Evolutionary conservation across 768 basidiomycete genomes (phyloP).

Genomic region (Crepidotus variabilis): DNA sequence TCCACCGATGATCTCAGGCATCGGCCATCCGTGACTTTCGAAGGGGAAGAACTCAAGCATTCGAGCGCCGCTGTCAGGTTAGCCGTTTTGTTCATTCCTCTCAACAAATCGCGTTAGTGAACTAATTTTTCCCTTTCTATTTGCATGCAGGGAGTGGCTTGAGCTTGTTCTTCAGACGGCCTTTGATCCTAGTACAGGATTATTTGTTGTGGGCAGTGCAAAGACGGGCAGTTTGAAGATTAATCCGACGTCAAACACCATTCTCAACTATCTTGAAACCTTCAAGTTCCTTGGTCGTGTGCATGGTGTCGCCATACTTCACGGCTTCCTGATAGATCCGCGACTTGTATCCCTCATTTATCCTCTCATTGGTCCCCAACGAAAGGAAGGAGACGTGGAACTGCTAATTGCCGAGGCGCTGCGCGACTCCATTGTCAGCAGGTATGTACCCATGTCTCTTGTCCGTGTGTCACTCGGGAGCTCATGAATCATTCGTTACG

Average conservation of each 20-base stretch:
- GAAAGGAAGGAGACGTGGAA: neutral
- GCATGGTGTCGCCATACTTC: constrained; percentile 71
- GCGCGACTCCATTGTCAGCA: constrained; percentile 7
- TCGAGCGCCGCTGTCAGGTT: constrained; percentile 70
- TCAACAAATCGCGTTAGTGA: constrained; percentile 3
- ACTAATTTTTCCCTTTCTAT: neutral
- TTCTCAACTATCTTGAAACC: constrained; percentile 69
- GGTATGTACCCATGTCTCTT: constrained; percentile 3
- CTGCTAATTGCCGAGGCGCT: constrained; percentile 5
- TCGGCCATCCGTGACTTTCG: constrained; percentile 64
- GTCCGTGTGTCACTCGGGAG: too few relatives aligned
- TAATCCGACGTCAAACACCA: constrained; percentile 65
- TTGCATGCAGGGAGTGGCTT: constrained; percentile 67
- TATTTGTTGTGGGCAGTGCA: constrained; percentile 62
- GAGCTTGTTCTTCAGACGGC: constrained; percentile 75
- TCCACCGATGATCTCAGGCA: constrained; percentile 64
- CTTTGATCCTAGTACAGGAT: constrained; percentile 71
- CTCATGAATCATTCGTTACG: neutral
- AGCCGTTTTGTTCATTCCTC: constrained; percentile 10
- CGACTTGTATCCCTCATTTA: constrained; percentile 18
- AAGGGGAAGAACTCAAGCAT: constrained; percentile 26
- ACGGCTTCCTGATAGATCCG: constrained; percentile 35
- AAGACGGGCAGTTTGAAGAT: constrained; percentile 75
- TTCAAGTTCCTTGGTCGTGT: constrained; percentile 77
- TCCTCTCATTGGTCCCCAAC: constrained; percentile 10